These are phyloP conservation scores for Musa beccarii DNA, from an alignment of 176 grass and related monocot genomes.

Conservation along the genomic window DNA sequence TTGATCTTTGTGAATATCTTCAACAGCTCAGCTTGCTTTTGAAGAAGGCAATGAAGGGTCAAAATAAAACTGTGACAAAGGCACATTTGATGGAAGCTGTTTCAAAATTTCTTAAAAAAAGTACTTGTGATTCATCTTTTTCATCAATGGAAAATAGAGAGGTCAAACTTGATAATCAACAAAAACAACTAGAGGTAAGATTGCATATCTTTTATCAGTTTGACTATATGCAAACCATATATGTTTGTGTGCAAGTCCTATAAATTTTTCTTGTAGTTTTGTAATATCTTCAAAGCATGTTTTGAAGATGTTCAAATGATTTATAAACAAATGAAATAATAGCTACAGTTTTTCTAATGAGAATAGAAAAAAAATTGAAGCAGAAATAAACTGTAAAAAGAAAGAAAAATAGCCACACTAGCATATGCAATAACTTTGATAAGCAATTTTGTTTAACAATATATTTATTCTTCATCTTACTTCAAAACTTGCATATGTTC, in stretches of 20 bases:
- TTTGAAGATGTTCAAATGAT: no score
- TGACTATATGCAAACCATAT: not conserved
- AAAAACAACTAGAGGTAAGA: constrained; percentile 59
- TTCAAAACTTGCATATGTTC: no score
- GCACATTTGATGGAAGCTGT: constrained; percentile 43
- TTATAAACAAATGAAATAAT: no score
- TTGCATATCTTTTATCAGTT: constrained; percentile 1
- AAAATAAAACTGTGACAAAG: constrained; percentile 31
- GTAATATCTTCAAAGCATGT: not conserved
- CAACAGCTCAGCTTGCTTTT: constrained; percentile 48
- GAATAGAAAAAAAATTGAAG: no score
- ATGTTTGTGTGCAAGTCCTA: not conserved
- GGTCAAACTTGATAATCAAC: constrained; percentile 38
- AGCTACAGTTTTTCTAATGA: no score
- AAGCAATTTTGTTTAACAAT: no score
- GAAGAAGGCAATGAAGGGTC: constrained; percentile 59
- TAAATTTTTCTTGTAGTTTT: not conserved
- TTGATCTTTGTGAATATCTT: constrained; percentile 14
- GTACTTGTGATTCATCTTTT: constrained; percentile 16
- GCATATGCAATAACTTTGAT: no score
- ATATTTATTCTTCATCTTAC: no score
- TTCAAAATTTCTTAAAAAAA: constrained; percentile 37
- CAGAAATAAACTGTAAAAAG: no score
- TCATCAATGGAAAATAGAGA: constrained; percentile 15
- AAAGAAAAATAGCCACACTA: no score